A percentile compares a stretch with the other conserved stretches of the same genome.
phyloP scores from a whole-genome alignment of 305 asterid species.

The Withania somnifera region DNA sequence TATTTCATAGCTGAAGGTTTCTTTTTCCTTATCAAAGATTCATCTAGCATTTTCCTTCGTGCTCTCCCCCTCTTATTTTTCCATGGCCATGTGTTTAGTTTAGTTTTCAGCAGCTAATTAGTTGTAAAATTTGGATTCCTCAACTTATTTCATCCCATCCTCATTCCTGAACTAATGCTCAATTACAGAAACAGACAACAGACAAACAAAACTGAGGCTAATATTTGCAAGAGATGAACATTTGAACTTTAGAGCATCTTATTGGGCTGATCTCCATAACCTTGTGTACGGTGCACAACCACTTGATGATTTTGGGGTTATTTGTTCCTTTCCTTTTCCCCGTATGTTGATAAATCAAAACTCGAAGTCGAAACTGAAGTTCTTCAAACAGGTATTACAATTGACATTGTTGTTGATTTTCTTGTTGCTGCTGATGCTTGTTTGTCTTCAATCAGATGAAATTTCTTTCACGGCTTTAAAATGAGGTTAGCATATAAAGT shows the following conservation, averaged over 20 bases:
- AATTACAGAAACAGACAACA: slow-evolving; percentile 44
- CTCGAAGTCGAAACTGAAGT: slow-evolving; percentile 34
- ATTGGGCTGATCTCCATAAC: slow-evolving; percentile 65
- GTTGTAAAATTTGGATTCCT: neutral
- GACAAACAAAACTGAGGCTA: slow-evolving; percentile 39
- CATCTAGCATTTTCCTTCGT: too few relatives aligned
- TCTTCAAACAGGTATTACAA: slow-evolving; percentile 34
- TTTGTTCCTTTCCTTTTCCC: slow-evolving; percentile 26
- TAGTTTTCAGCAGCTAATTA: neutral
- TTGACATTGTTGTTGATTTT: slow-evolving; percentile 31
- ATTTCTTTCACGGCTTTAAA: slow-evolving; percentile 51
- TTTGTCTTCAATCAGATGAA: slow-evolving; percentile 36
- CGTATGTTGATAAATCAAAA: slow-evolving; percentile 27
- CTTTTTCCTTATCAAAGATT: too few relatives aligned
- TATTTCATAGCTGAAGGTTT: neutral
- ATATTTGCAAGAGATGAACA: slow-evolving; percentile 50
- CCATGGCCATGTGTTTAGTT: neutral
- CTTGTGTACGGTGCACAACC: slow-evolving; percentile 45
- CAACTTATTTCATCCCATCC: neutral
- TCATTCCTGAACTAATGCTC: neutral
- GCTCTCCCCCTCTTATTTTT: too few relatives aligned
- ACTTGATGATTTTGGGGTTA: slow-evolving; percentile 52
- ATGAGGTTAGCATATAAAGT: slow-evolving; percentile 37
- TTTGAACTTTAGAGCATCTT: slow-evolving; percentile 57
- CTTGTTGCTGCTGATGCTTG: slow-evolving; percentile 61